phyloP scores from a whole-genome alignment of 169 alveolate genomes.

The Cyclospora cayetanensis region DNA sequence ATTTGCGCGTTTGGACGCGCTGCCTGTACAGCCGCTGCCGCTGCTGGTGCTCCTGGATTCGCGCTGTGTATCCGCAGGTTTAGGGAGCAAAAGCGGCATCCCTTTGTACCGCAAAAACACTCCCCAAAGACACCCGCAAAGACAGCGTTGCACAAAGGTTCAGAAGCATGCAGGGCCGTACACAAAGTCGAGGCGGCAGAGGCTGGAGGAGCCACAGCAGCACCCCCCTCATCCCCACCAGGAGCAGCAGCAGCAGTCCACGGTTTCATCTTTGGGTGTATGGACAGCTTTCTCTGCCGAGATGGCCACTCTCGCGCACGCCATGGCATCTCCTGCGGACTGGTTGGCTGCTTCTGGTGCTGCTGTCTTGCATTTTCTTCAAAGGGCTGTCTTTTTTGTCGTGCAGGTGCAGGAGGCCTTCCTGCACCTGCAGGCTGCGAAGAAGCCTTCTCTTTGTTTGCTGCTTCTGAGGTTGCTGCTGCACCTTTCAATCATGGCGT shows the following conservation, averaged over 20 bases:
- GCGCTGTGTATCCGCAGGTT: no score
- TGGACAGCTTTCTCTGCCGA: conserved; percentile 24
- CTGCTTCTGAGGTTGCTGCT: conserved; percentile 49
- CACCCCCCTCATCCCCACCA: not conserved
- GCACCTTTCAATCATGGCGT: not conserved
- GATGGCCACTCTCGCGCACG: not conserved
- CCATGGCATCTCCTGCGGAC: not conserved
- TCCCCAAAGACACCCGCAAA: not conserved
- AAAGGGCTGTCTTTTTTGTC: not conserved
- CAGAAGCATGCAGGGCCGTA: not conserved
- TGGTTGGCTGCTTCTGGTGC: not conserved
- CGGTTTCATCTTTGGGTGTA: conserved; percentile 13
- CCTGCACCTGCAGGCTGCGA: not conserved
- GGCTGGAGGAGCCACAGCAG: not conserved
- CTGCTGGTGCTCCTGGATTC: conserved; percentile 1
- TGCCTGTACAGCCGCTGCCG: not conserved
- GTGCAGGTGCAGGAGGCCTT: not conserved
- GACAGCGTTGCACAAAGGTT: conserved; percentile 5
- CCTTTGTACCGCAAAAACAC: conserved; percentile 35
- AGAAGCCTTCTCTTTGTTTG: not conserved
- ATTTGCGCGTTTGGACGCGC: no score
- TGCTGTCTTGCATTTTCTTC: no score
- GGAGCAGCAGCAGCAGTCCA: conserved; percentile 59
- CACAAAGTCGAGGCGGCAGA: not conserved
- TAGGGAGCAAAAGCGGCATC: conserved; percentile 56